phyloP scores from a whole-genome alignment of 352 stramenopile genomes.

The Globisporangium takayamanum region DNA sequence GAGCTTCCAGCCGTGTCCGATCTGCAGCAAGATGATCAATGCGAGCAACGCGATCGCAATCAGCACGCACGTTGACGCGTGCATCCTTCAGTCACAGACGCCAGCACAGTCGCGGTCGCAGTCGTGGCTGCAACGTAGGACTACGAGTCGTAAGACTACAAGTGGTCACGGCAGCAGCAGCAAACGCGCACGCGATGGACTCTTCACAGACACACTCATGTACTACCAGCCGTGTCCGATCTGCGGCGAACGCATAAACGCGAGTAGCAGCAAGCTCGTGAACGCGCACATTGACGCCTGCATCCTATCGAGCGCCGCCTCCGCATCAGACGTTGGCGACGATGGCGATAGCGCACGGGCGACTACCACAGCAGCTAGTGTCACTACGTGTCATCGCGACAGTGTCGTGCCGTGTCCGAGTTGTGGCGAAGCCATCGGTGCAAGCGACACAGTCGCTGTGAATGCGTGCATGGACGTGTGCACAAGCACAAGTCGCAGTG shows the following conservation, averaged over 20 bases:
- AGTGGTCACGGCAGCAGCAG: not conserved
- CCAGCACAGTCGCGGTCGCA: not conserved
- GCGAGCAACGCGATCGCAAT: conserved; percentile 42
- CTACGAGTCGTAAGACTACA: not conserved
- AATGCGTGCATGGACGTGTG: conserved; percentile 23
- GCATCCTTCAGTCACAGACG: conserved; percentile 15
- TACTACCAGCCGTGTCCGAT: conserved; percentile 44
- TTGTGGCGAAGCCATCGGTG: conserved; percentile 15
- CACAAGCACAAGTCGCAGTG: not conserved
- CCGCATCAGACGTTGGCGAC: not conserved
- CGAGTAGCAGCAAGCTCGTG: conserved; percentile 35
- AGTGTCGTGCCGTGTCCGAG: conserved; percentile 18
- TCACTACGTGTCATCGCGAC: not conserved
- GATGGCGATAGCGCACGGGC: too few relatives aligned
- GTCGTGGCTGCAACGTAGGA: not conserved
- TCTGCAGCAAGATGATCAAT: conserved; percentile 52
- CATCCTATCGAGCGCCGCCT: conserved; percentile 8
- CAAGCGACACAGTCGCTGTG: conserved; percentile 11
- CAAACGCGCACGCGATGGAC: not conserved
- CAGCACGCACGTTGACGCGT: conserved; percentile 60
- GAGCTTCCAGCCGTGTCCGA: conserved; percentile 41
- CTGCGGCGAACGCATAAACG: conserved; percentile 43
- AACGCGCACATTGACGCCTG: conserved; percentile 63
- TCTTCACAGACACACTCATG: not conserved
- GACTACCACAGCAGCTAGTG: not conserved